Conservation (phyloP, 495 filamentous ascomycete species). For the Xylaria castorea region DNA sequence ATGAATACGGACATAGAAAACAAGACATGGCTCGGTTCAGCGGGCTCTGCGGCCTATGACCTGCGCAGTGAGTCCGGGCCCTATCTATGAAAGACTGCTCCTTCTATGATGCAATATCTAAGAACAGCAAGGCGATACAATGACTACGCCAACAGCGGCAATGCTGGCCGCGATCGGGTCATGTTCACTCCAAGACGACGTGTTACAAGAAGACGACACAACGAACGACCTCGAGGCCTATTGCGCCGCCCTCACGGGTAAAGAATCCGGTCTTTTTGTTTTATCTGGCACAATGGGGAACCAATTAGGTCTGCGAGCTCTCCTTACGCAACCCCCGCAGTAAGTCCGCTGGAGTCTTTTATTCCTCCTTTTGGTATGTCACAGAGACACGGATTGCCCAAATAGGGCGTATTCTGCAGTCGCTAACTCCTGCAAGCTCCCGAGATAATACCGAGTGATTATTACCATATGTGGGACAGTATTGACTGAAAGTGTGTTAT, state of each 20-base stretch:
- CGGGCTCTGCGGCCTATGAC: conserved; percentile 48
- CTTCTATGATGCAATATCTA: neutral
- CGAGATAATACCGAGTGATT: neutral
- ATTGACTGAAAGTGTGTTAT: neutral
- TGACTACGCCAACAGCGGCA: conserved; percentile 26
- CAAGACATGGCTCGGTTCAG: conserved; percentile 45
- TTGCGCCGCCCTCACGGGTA: conserved; percentile 65
- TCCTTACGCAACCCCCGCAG: conserved; percentile 61
- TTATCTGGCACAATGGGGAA: conserved; percentile 82
- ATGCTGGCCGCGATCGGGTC: conserved; percentile 67
- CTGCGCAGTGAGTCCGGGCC: conserved; percentile 46
- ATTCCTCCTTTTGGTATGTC: neutral
- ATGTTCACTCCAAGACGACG: conserved; percentile 69
- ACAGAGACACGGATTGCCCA: neutral
- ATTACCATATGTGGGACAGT: neutral
- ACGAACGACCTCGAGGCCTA: conserved; percentile 67
- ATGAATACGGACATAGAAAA: neutral
- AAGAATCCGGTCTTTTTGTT: conserved; percentile 70
- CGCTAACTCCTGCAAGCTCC: neutral
- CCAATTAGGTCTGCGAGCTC: conserved; percentile 65
- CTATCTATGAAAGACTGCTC: neutral
- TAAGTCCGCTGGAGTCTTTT: too few relatives aligned
- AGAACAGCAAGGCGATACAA: neutral
- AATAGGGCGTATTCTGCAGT: neutral
- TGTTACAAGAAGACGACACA: conserved; percentile 73